Conservation (phyloP, 352 stramenopile genomes). For the Globisporangium rhizosaccharum region DNA sequence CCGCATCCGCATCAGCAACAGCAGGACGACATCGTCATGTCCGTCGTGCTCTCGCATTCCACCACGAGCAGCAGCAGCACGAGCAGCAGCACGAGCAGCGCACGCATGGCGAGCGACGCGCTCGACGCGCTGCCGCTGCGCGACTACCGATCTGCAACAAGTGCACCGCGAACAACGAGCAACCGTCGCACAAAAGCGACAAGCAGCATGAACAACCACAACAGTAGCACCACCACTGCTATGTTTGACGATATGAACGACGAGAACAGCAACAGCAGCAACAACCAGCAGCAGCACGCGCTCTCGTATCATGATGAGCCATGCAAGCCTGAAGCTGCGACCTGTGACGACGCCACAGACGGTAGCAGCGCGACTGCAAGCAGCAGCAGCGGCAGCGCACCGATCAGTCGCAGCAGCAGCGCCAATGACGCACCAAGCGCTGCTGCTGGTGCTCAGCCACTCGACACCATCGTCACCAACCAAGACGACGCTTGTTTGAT, state of each 20-base stretch:
- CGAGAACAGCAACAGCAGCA: conserved; percentile 1
- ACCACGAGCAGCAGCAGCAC: too few species aligned
- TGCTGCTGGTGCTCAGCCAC: neutral
- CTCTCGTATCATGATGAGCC: too few species aligned
- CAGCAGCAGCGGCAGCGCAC: conserved; percentile 3
- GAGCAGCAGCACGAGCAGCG: neutral
- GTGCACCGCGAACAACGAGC: neutral
- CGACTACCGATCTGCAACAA: conserved; percentile 2
- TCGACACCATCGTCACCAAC: conserved; percentile 1
- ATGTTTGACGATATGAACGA: conserved; percentile 4
- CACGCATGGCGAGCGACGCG: conserved; percentile 4
- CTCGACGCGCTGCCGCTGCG: conserved; percentile 4
- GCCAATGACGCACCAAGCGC: neutral
- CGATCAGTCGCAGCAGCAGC: conserved; percentile 1
- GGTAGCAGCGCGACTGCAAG: conserved; percentile 4
- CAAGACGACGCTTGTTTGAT: neutral
- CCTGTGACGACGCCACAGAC: neutral
- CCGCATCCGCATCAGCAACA: neutral
- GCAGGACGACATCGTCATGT: neutral
- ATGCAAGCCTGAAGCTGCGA: too few species aligned
- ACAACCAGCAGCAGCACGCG: neutral
- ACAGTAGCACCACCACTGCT: neutral
- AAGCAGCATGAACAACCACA: neutral
- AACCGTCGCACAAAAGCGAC: neutral
- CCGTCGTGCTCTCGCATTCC: too few species aligned